Evolutionary conservation across 2,329 filamentous ascomycete genomes (phyloP), one percentile per base, ranked within the genome.

Genomic region (Trichoderma gracile): DNA sequence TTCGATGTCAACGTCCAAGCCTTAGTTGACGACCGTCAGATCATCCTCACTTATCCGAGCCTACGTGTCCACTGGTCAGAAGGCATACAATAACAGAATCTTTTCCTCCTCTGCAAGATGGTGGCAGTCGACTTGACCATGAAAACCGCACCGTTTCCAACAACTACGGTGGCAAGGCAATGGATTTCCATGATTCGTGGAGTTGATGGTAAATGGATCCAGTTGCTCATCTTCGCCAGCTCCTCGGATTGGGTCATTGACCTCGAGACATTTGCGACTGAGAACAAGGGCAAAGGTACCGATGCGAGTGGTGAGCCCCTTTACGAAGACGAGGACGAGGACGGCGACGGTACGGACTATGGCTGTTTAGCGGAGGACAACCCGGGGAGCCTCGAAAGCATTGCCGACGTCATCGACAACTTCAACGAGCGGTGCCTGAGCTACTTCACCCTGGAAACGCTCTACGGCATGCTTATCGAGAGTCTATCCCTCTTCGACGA

Each of bases 221-320:
- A 66, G 46, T 46, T 14, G 25, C 64, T 68, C 25, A 69, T 68
- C 43, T 67, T 72, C 43, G 69, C 50, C 6, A 70, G 71, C 33
- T 66, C 64, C 9, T 64, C 64, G 6, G 66, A 72, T 56, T 72
- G 69, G 71, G 70, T 68, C 27, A 65, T 67, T 15, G 71, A 72
- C 46, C 62, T 71, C 14, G 65, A 63, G 55, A 50, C 23, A 8
- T 50, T 30, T 50, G 19, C 46, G 5, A 49, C 43, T 21, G 43
- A 46, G 43, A 21, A 50, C 47, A 50, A 7, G 19, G 46, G 25
- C 17, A 25, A 27, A 30, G 25, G 27, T 50, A 23, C 45, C 23
- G 45, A 47, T 47, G 21, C n/a, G n/a, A 47, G 45, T 19, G 45
- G 45, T 23, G 5, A 25, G 30, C 30, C 30, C 6, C 45, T 23